A percentile compares a stretch with the other conserved stretches of the same genome.
phyloP scores from a whole-genome alignment of 345 rosid species.

The Brassica incana region DNA sequence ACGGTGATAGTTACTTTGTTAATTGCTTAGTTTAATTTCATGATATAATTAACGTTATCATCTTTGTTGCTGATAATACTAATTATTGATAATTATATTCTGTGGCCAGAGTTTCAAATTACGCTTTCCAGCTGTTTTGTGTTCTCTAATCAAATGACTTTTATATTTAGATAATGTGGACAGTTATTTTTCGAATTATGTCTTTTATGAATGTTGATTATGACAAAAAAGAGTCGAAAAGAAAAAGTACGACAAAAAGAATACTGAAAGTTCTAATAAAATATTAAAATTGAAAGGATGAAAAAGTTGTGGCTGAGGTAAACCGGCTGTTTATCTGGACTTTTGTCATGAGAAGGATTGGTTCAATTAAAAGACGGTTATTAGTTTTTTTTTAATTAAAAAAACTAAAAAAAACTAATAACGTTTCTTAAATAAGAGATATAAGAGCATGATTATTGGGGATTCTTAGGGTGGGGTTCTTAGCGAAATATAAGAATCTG shows the following conservation, averaged over 20 bases:
- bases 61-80: conserved; percentile 26
- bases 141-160: neutral
- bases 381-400: no score
- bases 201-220: neutral
- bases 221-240: neutral
- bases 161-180: neutral
- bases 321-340: conserved; percentile 34
- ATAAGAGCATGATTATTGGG: no score
- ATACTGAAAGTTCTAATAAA: neutral
- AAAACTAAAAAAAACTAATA: no score
- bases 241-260: neutral
- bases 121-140: conserved; percentile 14
- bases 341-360: conserved; percentile 30
- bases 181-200: conserved; percentile 12
- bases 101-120: conserved; percentile 34
- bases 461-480: no score
- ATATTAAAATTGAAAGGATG: neutral
- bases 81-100: conserved; percentile 24
- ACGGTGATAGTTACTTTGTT: neutral
- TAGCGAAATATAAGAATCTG: no score
- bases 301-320: conserved; percentile 33
- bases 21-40: neutral
- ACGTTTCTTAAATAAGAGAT: no score
- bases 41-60: conserved; percentile 33
- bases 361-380: no score